These are phyloP conservation scores for Triticum monococcum DNA, from an alignment of 176 grass and related monocot species.

Conservation along the genomic window DNA sequence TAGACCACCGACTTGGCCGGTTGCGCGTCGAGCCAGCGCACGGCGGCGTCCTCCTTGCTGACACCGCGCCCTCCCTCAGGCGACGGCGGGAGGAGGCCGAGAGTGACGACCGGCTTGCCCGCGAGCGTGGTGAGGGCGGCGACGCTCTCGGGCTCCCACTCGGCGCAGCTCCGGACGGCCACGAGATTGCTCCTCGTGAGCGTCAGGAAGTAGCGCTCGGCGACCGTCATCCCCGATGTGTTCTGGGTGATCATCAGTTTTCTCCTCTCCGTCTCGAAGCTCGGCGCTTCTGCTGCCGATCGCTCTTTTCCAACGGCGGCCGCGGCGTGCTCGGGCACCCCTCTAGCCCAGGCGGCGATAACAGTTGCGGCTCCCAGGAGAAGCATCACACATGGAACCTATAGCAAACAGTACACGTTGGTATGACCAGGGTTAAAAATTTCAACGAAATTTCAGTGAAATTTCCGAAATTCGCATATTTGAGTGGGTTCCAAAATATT, in stretches of 20 bases:
- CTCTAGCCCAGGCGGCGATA: neutral
- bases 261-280: slow-evolving; percentile 17
- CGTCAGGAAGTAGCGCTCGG: neutral
- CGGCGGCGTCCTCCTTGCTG: neutral
- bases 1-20: slow-evolving; percentile 39
- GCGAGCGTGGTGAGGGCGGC: neutral
- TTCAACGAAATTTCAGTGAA: too few relatives aligned
- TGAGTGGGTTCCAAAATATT: too few relatives aligned
- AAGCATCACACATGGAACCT: slow-evolving; percentile 3
- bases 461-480: too few relatives aligned
- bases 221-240: neutral
- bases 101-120: slow-evolving; percentile 22
- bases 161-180: slow-evolving; percentile 33
- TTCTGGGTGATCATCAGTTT: neutral
- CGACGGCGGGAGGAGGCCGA: slow-evolving; percentile 46
- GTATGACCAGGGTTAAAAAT: too few relatives aligned
- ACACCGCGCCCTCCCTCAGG: neutral
- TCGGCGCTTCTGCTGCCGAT: neutral
- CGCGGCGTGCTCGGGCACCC: neutral
- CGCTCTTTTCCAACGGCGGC: neutral
- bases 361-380: neutral
- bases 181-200: slow-evolving; percentile 19
- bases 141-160: slow-evolving; percentile 34
- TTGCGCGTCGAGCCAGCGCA: slow-evolving; percentile 43
- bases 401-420: neutral